These are phyloP conservation scores for Buddleja alternifolia DNA, from an alignment of 257 asterid genomes.

Conservation along the genomic window DNA sequence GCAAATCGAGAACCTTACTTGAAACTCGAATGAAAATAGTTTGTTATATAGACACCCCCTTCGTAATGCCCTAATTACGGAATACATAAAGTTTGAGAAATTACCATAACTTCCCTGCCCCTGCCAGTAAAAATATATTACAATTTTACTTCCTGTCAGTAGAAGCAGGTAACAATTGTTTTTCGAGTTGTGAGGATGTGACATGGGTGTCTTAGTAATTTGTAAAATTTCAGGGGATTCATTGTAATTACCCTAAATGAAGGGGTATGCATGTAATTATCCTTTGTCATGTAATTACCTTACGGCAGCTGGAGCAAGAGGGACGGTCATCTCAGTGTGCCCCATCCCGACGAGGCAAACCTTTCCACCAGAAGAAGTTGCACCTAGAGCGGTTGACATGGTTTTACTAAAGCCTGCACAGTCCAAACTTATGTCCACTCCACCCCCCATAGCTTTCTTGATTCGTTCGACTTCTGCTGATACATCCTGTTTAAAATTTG, in stretches of 20 bases:
- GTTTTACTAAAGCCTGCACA: conserved; percentile 89
- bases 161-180: no score
- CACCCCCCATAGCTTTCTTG: conserved; percentile 65
- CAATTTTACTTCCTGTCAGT: no score
- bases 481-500: conserved; percentile 56
- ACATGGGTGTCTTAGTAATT: no score
- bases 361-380: conserved; percentile 85
- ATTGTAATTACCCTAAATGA: no score
- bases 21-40: not conserved
- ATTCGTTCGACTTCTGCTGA: conserved; percentile 61
- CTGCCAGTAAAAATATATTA: no score
- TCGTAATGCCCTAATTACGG: no score
- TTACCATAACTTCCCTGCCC: no score
- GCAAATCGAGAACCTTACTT: not conserved
- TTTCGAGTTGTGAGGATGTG: no score
- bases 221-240: no score
- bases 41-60: no score
- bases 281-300: conserved; percentile 56
- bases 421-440: conserved; percentile 65
- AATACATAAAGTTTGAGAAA: no score
- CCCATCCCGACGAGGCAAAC: conserved; percentile 96
- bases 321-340: conserved; percentile 73
- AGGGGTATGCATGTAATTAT: no score
- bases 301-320: conserved; percentile 88
- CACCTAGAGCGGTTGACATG: conserved; percentile 85